A percentile compares a stretch with the other conserved stretches of the same genome.
Evolutionary conservation across 495 filamentous ascomycete genomes (phyloP).

Genomic region (Lepidopterella palustris): DNA sequence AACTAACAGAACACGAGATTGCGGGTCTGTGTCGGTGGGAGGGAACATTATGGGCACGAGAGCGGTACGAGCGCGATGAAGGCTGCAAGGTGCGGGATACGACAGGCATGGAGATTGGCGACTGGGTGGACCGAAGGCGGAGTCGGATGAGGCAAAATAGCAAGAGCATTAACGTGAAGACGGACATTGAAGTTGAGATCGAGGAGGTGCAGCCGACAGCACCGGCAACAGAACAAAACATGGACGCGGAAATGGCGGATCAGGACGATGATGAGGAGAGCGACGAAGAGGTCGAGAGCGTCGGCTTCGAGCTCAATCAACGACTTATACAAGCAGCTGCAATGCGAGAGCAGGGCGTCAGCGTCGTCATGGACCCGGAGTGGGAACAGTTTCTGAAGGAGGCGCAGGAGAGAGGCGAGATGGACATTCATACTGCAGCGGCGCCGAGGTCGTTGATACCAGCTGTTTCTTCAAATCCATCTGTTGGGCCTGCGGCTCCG

Average conservation of each 20-base stretch:
- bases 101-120: constrained; percentile 59
- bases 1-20: constrained; percentile 72
- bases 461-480: background rate
- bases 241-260: constrained; percentile 25
- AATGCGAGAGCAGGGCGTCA: constrained; percentile 55
- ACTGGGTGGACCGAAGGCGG: constrained; percentile 43
- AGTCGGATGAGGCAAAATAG: background rate
- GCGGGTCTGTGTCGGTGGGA: constrained; percentile 79
- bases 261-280: constrained; percentile 41
- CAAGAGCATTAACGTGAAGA: constrained; percentile 29
- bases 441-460: constrained; percentile 9
- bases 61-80: constrained; percentile 75
- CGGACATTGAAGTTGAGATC: constrained; percentile 28
- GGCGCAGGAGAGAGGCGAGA: constrained; percentile 54
- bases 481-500: background rate
- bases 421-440: constrained; percentile 21
- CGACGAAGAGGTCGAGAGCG: constrained; percentile 63
- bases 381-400: constrained; percentile 87
- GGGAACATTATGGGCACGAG: constrained; percentile 83
- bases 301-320: constrained; percentile 65
- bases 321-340: constrained; percentile 64
- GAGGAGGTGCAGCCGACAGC: constrained; percentile 12
- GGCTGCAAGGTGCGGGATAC: constrained; percentile 69
- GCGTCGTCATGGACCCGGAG: constrained; percentile 63
- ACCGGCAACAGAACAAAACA: no score